A percentile compares a stretch with the other conserved stretches of the same genome.
Evolutionary conservation across 129 eudicot genomes (phyloP).

Genomic region (Helianthus annuus): DNA sequence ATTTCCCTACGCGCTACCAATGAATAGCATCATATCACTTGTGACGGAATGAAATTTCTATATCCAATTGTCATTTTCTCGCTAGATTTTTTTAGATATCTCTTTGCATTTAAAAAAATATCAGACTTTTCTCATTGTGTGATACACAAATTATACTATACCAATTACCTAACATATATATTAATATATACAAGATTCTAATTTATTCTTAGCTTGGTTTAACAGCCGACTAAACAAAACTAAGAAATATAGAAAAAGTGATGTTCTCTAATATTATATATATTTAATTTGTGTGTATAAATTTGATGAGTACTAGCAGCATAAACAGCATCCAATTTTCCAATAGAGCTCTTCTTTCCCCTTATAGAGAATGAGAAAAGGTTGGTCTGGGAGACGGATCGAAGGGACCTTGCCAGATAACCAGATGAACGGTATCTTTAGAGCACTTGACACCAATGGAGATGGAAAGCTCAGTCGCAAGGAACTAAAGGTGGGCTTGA

Average conservation of each 20-base stretch:
- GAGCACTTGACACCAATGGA: constrained; percentile 33
- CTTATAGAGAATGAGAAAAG: constrained; percentile 17
- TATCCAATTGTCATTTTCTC: neutral
- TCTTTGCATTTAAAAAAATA: no score
- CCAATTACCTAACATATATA: neutral
- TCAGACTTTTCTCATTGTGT: neutral
- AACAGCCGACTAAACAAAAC: neutral
- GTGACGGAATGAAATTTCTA: neutral
- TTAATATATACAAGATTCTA: neutral
- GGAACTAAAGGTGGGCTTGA: constrained; percentile 46
- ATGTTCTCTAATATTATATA: constrained; percentile 4
- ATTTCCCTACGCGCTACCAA: neutral
- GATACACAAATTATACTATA: neutral
- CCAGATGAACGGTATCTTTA: constrained; percentile 29
- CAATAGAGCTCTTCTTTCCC: neutral
- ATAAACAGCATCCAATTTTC: constrained; percentile 8
- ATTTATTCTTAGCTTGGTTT: constrained; percentile 11
- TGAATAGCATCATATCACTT: neutral
- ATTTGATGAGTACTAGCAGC: constrained; percentile 1
- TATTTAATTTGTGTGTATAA: neutral
- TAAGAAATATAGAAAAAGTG: neutral
- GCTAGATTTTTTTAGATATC: no score
- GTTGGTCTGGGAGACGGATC: constrained; percentile 19
- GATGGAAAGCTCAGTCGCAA: constrained; percentile 43
- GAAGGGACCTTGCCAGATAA: constrained; percentile 4